Evolutionary conservation across 768 basidiomycete species (phyloP).

Genomic region (Tylopilus sp.): DNA sequence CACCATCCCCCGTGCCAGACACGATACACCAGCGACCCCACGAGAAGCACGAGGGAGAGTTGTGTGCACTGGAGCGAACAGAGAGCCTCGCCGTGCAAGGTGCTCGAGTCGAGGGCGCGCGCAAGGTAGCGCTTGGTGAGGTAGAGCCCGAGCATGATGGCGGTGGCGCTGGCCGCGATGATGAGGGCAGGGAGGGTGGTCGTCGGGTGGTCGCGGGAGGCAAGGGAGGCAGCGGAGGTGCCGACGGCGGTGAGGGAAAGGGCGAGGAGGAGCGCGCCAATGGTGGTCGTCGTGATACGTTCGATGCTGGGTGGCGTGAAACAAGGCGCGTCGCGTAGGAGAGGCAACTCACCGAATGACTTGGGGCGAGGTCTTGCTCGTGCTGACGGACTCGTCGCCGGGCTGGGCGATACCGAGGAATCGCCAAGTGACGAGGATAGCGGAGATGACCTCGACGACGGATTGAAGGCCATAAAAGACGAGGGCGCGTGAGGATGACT

Average conservation of each 20-base stretch:
- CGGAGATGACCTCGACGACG: no score
- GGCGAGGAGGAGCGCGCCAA: conserved; percentile 35
- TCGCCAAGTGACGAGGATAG: no score
- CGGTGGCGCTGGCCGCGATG: conserved; percentile 11
- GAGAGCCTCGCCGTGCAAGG: no score
- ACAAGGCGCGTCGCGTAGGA: not conserved
- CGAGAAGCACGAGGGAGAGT: no score
- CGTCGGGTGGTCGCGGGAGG: conserved; percentile 10
- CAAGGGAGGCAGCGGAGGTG: conserved; percentile 18
- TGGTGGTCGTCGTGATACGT: conserved; percentile 32
- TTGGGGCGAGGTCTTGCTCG: not conserved
- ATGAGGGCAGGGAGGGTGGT: no score
- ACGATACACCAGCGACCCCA: not conserved
- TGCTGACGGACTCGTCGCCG: conserved; percentile 30
- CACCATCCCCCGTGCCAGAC: no score
- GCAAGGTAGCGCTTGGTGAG: no score
- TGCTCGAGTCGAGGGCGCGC: no score
- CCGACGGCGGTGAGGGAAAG: conserved; percentile 28
- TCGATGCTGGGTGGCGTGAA: conserved; percentile 28
- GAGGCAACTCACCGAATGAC: conserved; percentile 11
- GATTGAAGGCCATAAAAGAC: conserved; percentile 33
- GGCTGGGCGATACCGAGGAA: conserved; percentile 24
- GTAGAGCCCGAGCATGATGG: not conserved
- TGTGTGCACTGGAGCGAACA: no score
- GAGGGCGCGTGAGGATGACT: conserved; percentile 40